phyloP scores from a whole-genome alignment of 345 rosid genomes.

The Balakata baccata region DNA sequence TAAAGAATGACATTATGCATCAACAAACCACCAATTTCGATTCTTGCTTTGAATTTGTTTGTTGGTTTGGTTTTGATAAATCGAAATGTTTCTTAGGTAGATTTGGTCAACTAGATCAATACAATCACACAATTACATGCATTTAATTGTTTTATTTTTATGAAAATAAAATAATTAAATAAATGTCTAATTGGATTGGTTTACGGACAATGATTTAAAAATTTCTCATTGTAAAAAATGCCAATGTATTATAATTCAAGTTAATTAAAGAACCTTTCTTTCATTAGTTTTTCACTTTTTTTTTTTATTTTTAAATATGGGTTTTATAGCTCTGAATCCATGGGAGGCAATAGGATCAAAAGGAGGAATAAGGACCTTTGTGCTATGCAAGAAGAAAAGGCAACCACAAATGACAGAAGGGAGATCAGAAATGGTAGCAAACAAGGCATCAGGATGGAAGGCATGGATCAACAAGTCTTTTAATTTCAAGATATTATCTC shows the following conservation, averaged over 20 bases:
- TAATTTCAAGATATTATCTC: constrained; percentile 7
- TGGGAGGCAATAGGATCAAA: constrained; percentile 21
- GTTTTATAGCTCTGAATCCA: constrained; percentile 17
- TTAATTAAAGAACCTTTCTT: background rate
- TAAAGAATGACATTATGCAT: too few relatives aligned
- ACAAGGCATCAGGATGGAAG: constrained; percentile 20
- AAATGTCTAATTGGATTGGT: too few relatives aligned
- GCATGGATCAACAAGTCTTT: constrained; percentile 25
- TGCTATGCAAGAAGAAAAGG: constrained; percentile 22
- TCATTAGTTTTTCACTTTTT: background rate
- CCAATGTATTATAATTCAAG: background rate
- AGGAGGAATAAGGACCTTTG: constrained; percentile 19
- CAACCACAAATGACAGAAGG: constrained; percentile 17
- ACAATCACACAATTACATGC: too few relatives aligned
- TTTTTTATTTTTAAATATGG: background rate
- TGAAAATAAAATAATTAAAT: too few relatives aligned
- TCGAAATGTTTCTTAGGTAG: background rate
- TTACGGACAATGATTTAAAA: too few relatives aligned
- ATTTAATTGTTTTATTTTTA: too few relatives aligned
- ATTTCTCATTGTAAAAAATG: background rate
- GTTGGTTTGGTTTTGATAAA: background rate
- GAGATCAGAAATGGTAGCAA: background rate
- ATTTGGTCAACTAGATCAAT: too few relatives aligned
- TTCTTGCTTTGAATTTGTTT: background rate
- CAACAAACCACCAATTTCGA: too few relatives aligned